A percentile compares a stretch with the other conserved stretches of the same genome.
Evolutionary conservation across 352 stramenopile species (phyloP).

Genomic region (Discostella stelligera): DNA sequence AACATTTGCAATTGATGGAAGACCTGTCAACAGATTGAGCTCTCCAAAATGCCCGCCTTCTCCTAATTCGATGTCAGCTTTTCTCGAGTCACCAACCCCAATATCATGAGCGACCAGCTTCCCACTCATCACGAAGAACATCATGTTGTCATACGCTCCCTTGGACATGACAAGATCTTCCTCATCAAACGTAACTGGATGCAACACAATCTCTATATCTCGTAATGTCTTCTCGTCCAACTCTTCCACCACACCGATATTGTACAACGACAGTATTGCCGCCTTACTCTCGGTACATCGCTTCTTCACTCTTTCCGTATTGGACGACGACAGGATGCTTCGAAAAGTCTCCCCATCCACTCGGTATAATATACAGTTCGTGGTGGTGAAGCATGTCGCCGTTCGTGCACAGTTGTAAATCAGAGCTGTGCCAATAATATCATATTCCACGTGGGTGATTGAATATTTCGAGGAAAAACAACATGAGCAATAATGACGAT

Average conservation of each 20-base stretch:
- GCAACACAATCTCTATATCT: conserved; percentile 54
- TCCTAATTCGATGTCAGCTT: conserved; percentile 82
- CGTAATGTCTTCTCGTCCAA: conserved; percentile 65
- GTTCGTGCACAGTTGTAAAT: conserved; percentile 89
- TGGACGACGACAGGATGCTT: conserved; percentile 56
- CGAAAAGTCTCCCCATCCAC: conserved; percentile 57
- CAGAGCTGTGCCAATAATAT: conserved; percentile 75
- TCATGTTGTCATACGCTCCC: conserved; percentile 91
- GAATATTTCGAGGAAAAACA: conserved; percentile 42
- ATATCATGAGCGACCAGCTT: conserved; percentile 83
- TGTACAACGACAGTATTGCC: conserved; percentile 36
- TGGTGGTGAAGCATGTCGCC: conserved; percentile 71
- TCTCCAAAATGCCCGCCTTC: conserved; percentile 93
- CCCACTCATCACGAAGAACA: conserved; percentile 95
- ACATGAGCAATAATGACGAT: not conserved
- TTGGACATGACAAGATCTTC: conserved; percentile 92
- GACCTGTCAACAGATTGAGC: conserved; percentile 87
- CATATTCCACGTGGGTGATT: not conserved
- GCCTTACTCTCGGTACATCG: conserved; percentile 51
- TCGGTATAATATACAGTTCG: conserved; percentile 58
- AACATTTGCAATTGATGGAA: conserved; percentile 82
- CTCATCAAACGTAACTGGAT: conserved; percentile 81
- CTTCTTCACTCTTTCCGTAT: conserved; percentile 71
- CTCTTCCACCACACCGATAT: conserved; percentile 48
- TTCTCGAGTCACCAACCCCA: conserved; percentile 51